Evolutionary conservation across 805 yeast species (phyloP), one percentile per base, ranked within the genome.

Genomic region (Candida arabinofermentans): DNA sequence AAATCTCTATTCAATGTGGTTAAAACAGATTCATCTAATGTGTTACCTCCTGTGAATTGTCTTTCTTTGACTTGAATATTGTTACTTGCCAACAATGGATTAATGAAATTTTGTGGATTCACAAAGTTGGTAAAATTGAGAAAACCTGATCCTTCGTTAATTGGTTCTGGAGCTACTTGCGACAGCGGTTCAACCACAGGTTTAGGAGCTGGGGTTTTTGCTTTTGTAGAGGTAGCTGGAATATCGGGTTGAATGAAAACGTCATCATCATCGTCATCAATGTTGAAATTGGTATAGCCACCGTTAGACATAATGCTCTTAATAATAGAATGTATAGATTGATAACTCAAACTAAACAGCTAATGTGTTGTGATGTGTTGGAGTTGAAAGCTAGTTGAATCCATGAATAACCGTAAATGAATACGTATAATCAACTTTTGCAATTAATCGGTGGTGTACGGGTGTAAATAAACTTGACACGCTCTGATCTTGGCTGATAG

Each of bases 31-130:
- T 77, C 83, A 51, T 77, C 81, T 9, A 77, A 57, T 2, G 83
- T 77, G 50, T 75, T 75, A 22, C 81, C 81, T 2, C 82, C 82
- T 5, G 71, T 54, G 51, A 72, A 77, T 47, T 75, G 81, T 36
- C 77, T 65, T 50, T 77, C 81, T 24, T 56, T 51, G 9, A 63
- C 57, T 37, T 61, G 59, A 18, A 63, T 55, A 39, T 60, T 54
- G 34, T 42, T 47, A 27, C 41, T 48, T 27, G 35, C 50, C 34
- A 47, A 48, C 10, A 53, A 23, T 5, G 69, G 65, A 14, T 62
- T 55, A 30, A 54, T 24, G 39, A 49, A 50, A 38, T 44, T 32
- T 36, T 57, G 58, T 3, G 72, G 72, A 29, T 60, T 62, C 18
- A 61, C 59, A 41, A 64, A 65, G 27, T 49, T 62, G 27, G 67